Base-by-base conservation (phyloP, 2,329 filamentous ascomycete species). In the Xylaria sp. region DNA sequence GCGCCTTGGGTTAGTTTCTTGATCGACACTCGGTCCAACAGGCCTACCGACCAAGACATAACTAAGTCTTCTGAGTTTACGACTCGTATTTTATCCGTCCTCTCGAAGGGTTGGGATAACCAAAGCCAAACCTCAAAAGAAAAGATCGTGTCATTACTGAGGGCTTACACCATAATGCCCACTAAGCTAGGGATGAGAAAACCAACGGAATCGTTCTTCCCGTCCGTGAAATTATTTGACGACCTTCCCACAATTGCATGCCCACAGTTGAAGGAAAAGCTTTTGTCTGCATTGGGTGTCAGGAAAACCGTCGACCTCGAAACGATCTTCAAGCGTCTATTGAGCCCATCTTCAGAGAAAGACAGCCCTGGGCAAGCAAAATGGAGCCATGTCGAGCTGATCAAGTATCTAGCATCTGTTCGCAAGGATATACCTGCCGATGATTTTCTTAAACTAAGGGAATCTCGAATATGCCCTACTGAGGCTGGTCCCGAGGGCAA, bases 291-390 rank as follows among this genome's bases (percentile, higher is more conserved):
- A 1, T 84, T 99, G 39, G 95, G 96, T 2, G 94, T 99, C 32
- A 90, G 96, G 68, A 98, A 98, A 82, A 99, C 96, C 0, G 91
- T 99, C 23, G 96, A 99, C 74, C 84, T 99, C 1, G 94, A 94
- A 39, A 95, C 97, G 37, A 97, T 99, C 37, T 98, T 99, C 76
- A 92, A 92, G 28, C 88, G 95, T 54, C 86, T 99, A 52, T 87
- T 98, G 73, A 90, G 87, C 61, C 86, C 87, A 18, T 84, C 89
- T 0, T 77, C 83, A 0, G 82, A 86, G 15, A 80, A 79, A 10
- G 83, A 84, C n/a, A 86, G 87, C 32, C 81, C 81, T 46, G 84
- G 84, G 25, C 81, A 83, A 25, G 87, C 86, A 69, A 90, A 90
- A 79, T 97, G 93, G 93, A 98, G 94, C 67, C 95, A 98, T 78